A percentile compares a stretch with the other conserved stretches of the same genome.
These are phyloP conservation scores for Cryptosporidium tyzzeri DNA, from an alignment of 169 alveolate genomes.

Conservation along the genomic window DNA sequence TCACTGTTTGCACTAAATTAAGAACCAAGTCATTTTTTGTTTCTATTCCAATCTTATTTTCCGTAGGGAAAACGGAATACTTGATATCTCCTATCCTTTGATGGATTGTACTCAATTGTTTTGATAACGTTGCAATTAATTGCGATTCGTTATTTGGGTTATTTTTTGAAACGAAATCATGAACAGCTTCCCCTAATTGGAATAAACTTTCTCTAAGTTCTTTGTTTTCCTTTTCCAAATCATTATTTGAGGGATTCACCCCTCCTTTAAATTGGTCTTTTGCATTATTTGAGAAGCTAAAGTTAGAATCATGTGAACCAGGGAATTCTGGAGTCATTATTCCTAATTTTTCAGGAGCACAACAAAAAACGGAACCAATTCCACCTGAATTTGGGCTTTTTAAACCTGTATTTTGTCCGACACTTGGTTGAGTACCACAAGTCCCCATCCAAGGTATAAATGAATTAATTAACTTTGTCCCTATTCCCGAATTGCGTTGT, in stretches of 20 bases:
- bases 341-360: slow-evolving; percentile 22
- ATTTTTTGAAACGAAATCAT: slow-evolving; percentile 49
- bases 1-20: slow-evolving; percentile 23
- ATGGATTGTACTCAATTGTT: slow-evolving; percentile 47
- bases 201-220: slow-evolving; percentile 62
- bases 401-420: background rate
- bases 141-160: slow-evolving; percentile 62
- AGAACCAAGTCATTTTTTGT: slow-evolving; percentile 41
- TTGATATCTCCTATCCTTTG: slow-evolving; percentile 52
- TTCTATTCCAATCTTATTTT: slow-evolving; percentile 18
- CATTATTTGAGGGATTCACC: background rate
- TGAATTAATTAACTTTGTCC: slow-evolving; percentile 35
- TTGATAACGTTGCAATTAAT: slow-evolving; percentile 58
- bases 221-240: slow-evolving; percentile 60
- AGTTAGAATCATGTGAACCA: slow-evolving; percentile 62
- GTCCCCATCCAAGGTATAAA: slow-evolving; percentile 69
- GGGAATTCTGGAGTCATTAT: slow-evolving; percentile 74
- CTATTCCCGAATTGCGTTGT: slow-evolving; percentile 19
- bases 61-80: slow-evolving; percentile 1
- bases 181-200: slow-evolving; percentile 75
- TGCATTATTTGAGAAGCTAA: slow-evolving; percentile 51
- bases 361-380: slow-evolving; percentile 22
- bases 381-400: slow-evolving; percentile 20
- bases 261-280: background rate
- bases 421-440: slow-evolving; percentile 48